Base-by-base conservation (phyloP, 176 grass and related monocot species). In the Cenchrus americanus region DNA sequence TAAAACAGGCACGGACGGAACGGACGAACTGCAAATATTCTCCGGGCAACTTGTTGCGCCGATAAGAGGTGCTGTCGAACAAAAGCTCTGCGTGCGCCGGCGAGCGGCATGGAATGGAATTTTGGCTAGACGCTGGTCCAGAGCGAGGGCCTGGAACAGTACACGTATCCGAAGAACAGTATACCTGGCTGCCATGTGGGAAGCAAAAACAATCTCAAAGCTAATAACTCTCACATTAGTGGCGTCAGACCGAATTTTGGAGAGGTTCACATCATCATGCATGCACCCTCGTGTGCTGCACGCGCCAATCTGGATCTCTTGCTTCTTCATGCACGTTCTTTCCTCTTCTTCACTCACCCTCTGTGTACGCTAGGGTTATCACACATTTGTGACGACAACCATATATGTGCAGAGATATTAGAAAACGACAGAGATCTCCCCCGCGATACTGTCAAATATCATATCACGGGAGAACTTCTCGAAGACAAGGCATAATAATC, bases 241-340 rank as follows among this genome's bases (percentile, higher is more conserved):
- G 14, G 32, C 44, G 46, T 19, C 47, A 32, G 52, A 82, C 71
- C 44, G 71, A 73, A 71, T 77, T 76, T 77, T 7, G 12, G 10
- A 73, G 21, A 37, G 72, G 47, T 42, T 78, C 65, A 65, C 82
- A 65, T 86, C 78, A 55, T 30, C 27, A 30, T 30, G 27, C 27
- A 30, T 68, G 82, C 42, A 41, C 64, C 78, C 71, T 72, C 88
- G 71, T 86, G 24, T n/a, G 47, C 47, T 66, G 9, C 78, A 82
- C 83, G 78, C 72, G 27, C 71, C 10, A 55, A 53, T 76, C 71
- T 61, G 44, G 44, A 66, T 82, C 50, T 80, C 26, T 37, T 55
- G 17, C 54, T 54, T 70, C 48, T 14, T 48, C 22, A 1, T 22
- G 22, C 69, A 6, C 55, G 18, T 57, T 66, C 5, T 50, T 13